Evolutionary conservation across 768 basidiomycete species (phyloP).

Genomic region (Boletus insuetus): DNA sequence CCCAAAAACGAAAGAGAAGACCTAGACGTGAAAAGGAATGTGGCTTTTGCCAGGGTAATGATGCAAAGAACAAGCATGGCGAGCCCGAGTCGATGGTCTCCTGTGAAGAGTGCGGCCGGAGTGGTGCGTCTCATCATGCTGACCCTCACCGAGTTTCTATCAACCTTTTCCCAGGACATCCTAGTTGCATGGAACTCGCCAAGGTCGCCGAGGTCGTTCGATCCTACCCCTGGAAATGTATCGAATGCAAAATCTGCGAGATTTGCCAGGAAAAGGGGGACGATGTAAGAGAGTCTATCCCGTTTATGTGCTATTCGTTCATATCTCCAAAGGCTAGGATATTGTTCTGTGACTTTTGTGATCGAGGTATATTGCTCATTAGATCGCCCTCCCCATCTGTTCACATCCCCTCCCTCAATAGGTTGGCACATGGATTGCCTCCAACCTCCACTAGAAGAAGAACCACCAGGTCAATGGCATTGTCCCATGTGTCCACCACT

Average conservation of each 20-base stretch:
- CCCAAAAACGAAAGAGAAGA: slow-evolving; percentile 44
- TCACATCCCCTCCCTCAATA: slow-evolving; percentile 22
- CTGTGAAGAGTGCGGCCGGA: slow-evolving; percentile 80
- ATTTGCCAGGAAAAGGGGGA: slow-evolving; percentile 82
- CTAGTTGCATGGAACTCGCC: slow-evolving; percentile 73
- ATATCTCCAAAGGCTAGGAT: slow-evolving; percentile 58
- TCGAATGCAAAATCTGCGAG: slow-evolving; percentile 91
- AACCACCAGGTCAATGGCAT: slow-evolving; percentile 77
- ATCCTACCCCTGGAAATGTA: slow-evolving; percentile 82
- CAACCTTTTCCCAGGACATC: slow-evolving; percentile 58
- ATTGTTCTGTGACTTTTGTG: slow-evolving; percentile 91
- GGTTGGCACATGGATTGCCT: slow-evolving; percentile 88
- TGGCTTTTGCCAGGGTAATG: slow-evolving; percentile 73
- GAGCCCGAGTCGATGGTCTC: slow-evolving; percentile 68
- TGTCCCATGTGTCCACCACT: slow-evolving; percentile 61
- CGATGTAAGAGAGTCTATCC: slow-evolving; percentile 59
- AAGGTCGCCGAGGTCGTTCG: slow-evolving; percentile 59
- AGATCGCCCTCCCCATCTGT: not conserved
- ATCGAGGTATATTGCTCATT: slow-evolving; percentile 58
- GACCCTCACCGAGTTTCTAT: not conserved
- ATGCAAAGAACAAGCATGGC: slow-evolving; percentile 53
- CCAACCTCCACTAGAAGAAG: slow-evolving; percentile 61
- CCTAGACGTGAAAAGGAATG: slow-evolving; percentile 63
- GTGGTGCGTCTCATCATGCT: slow-evolving; percentile 49
- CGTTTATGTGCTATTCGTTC: slow-evolving; percentile 17